Conservation (phyloP, 2,329 filamentous ascomycete species). For the Torrubiella hemipterigena region DNA sequence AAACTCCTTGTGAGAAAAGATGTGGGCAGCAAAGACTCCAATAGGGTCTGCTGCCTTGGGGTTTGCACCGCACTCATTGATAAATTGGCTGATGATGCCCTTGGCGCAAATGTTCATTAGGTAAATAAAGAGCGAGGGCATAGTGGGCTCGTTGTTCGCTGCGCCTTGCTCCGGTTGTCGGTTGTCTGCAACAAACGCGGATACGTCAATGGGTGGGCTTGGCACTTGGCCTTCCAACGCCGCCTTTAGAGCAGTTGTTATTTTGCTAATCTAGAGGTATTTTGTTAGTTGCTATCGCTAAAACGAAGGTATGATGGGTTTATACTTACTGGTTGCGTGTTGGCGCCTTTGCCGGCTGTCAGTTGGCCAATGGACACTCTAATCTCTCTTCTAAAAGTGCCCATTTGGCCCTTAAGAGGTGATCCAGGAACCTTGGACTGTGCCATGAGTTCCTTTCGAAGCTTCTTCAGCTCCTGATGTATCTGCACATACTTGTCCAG, state of each 20-base stretch:
- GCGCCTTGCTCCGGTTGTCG: conserved; percentile 36
- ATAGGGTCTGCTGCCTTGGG: conserved; percentile 62
- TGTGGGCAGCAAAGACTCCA: conserved; percentile 61
- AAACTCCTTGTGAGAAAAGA: conserved; percentile 61
- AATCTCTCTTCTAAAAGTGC: conserved; percentile 61
- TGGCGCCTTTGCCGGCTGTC: conserved; percentile 51
- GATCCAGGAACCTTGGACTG: conserved; percentile 35
- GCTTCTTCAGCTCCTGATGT: conserved; percentile 55
- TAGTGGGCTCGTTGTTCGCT: conserved; percentile 35
- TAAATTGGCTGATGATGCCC: conserved; percentile 56
- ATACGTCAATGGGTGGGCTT: conserved; percentile 40
- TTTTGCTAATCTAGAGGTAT: conserved; percentile 19
- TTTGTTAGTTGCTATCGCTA: conserved; percentile 8
- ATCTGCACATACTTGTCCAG: conserved; percentile 42
- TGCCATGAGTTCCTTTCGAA: conserved; percentile 50
- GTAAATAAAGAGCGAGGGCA: conserved; percentile 60
- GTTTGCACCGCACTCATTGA: conserved; percentile 52
- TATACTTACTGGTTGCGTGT: conserved; percentile 28
- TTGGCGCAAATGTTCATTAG: conserved; percentile 69
- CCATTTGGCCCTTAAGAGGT: conserved; percentile 51
- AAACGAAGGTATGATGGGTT: not conserved
- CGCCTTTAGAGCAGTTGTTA: conserved; percentile 33
- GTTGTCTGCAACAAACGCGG: conserved; percentile 36
- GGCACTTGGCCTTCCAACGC: conserved; percentile 39
- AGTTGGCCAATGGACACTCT: conserved; percentile 64